Conservation (phyloP, 495 filamentous ascomycete species). For the Aspergillus taichungensis region DNA sequence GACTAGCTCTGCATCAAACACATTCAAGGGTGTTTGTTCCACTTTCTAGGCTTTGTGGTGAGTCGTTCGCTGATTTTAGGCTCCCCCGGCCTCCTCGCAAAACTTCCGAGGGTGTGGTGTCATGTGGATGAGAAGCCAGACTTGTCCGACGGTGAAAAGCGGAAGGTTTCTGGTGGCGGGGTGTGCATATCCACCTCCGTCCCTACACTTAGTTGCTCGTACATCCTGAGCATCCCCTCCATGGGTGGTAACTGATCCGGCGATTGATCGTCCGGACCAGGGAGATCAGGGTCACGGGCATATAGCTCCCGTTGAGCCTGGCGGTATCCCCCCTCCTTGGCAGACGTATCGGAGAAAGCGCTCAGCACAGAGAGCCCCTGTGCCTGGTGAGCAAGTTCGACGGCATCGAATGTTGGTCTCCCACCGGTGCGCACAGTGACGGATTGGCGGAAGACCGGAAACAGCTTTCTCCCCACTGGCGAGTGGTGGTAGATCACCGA, state of each 20-base stretch:
- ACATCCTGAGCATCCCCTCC: slow-evolving; percentile 15
- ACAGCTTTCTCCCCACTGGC: slow-evolving; percentile 17
- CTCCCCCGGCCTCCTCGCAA: too few species aligned
- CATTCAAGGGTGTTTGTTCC: too few species aligned
- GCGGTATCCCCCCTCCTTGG: slow-evolving; percentile 7
- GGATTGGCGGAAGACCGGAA: slow-evolving; percentile 21
- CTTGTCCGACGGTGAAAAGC: too few species aligned
- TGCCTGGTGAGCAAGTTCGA: slow-evolving; percentile 4
- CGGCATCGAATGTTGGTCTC: not conserved
- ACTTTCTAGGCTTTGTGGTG: too few species aligned
- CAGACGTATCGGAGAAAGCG: not conserved
- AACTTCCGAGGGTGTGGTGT: too few species aligned
- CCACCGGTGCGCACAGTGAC: slow-evolving; percentile 10
- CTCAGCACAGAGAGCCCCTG: slow-evolving; percentile 11
- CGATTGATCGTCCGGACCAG: not conserved
- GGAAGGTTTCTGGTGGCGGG: too few species aligned
- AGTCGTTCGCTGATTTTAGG: too few species aligned
- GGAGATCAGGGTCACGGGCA: slow-evolving; percentile 2
- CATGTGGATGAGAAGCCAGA: too few species aligned
- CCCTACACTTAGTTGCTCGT: slow-evolving; percentile 16
- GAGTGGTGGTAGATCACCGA: slow-evolving; percentile 17
- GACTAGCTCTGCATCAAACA: too few species aligned
- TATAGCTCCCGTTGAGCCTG: slow-evolving; percentile 4
- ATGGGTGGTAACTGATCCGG: slow-evolving; percentile 1
- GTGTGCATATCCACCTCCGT: not conserved